Evolutionary conservation across 176 grass and related monocot genomes (phyloP).

Genomic region (Oryza nivara): DNA sequence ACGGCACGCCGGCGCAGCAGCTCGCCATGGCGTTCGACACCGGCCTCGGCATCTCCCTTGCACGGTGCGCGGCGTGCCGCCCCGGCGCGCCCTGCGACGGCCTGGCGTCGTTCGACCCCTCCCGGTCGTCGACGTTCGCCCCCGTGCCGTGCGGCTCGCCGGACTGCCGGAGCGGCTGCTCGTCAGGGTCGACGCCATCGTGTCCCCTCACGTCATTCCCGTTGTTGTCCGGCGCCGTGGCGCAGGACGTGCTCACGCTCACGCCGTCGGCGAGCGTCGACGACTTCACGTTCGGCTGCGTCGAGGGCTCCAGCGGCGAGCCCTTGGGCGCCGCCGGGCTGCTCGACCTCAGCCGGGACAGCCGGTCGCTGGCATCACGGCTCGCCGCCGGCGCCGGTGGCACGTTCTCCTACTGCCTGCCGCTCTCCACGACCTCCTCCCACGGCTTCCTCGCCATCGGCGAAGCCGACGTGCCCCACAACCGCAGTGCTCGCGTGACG

Average conservation of each 20-base stretch:
- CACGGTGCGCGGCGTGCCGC: not conserved
- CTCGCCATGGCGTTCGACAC: not conserved
- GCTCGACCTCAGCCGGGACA: constrained; percentile 57
- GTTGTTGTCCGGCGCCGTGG: not conserved
- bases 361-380: constrained; percentile 48
- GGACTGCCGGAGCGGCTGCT: not conserved
- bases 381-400: not conserved
- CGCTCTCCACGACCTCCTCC: constrained; percentile 1
- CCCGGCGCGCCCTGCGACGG: not conserved
- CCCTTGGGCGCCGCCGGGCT: not conserved
- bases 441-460: constrained; percentile 57
- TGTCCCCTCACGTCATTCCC: no score
- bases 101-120: constrained; percentile 13
- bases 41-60: not conserved
- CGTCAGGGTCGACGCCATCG: no score
- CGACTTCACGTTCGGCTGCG: not conserved
- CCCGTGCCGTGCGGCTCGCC: not conserved
- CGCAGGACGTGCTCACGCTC: not conserved
- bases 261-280: not conserved
- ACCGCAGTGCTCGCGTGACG: not conserved
- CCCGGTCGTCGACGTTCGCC: not conserved
- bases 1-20: constrained; percentile 4
- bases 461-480: not conserved
- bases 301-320: not conserved
- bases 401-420: constrained; percentile 74